Evolutionary conservation across 1,284 basidiomycete genomes (phyloP), one percentile per base, ranked within the genome.

Genomic region (Austropuccinia psidii): DNA sequence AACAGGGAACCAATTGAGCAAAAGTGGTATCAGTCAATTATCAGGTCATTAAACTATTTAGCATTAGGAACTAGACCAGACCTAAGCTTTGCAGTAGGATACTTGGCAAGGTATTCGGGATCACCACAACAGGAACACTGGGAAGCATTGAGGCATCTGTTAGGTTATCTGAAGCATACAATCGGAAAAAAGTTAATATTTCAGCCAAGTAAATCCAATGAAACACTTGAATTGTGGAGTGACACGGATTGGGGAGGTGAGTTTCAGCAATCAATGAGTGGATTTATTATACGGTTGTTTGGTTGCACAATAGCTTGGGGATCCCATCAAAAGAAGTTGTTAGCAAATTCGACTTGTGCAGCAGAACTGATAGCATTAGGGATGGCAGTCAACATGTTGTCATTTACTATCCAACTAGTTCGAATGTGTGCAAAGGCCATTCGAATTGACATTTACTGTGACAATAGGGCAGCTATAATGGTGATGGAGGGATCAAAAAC

Each of bases 361-460:
- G 64, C 49, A 8, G 31, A 66, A 52, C 52, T 52, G 11, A 66
- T 66, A 24, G 49, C 33, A 3, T 31, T 65, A 9, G 45, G 62
- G 11, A 31, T 5, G 7, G 45, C 62, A 2, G 45, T 39, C 31
- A 50, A 35, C n/a, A 41, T 33, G 11, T 29, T 7, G 6, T 8
- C 57, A 24, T 27, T 64, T 29, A 17, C 4, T 17, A 29, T 49
- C 17, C 29, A 13, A 17, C 31, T 21, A 21, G 15, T 54, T 19
- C n/a, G 19, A 27, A 37, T 13, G 2, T n/a, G n/a, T n/a, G n/a
- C n/a, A n/a, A n/a, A n/a, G n/a, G n/a, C n/a, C n/a, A n/a, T n/a
- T n/a, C n/a, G n/a, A n/a, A 24, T 69, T 4, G n/a, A n/a, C n/a
- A n/a, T n/a, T n/a, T 21, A 24, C 29, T 69, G 66, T 47, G 54